These are phyloP conservation scores for Graphilbum sp. DNA, from an alignment of 2,329 filamentous ascomycete species.

Conservation along the genomic window DNA sequence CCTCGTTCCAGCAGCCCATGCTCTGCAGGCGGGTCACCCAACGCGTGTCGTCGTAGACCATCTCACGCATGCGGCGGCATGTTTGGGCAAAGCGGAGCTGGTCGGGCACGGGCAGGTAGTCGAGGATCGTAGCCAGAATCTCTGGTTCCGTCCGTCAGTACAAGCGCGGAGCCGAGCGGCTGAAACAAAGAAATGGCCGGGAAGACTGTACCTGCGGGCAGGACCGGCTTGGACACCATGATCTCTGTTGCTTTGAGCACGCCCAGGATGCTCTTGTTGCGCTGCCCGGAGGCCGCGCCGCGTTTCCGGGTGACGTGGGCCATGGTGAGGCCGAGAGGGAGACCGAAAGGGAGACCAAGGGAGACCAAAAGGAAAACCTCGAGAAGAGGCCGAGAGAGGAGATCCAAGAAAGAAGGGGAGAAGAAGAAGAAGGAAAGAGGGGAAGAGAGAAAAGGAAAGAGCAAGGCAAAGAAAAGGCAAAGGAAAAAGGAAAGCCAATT, in stretches of 20 bases:
- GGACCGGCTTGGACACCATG: constrained; percentile 56
- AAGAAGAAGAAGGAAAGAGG: not conserved
- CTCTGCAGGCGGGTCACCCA: constrained; percentile 77
- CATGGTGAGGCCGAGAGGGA: not conserved
- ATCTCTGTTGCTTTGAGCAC: constrained; percentile 70
- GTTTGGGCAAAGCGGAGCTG: constrained; percentile 72
- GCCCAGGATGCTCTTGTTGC: constrained; percentile 42
- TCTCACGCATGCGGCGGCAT: constrained; percentile 79
- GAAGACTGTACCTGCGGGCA: constrained; percentile 58
- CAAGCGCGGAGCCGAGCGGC: not conserved
- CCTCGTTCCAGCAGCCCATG: constrained; percentile 88
- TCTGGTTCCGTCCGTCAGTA: constrained; percentile 33
- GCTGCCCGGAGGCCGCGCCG: constrained; percentile 18
- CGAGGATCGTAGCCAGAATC: constrained; percentile 73
- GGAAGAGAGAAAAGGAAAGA: not conserved
- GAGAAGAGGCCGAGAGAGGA: not conserved
- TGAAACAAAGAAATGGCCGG: not conserved
- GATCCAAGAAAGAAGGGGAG: not conserved
- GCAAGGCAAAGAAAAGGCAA: not conserved
- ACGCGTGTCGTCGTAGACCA: constrained; percentile 95
- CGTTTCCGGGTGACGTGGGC: constrained; percentile 17
- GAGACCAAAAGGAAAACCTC: not conserved
- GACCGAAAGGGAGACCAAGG: not conserved
- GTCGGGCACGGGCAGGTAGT: constrained; percentile 74
- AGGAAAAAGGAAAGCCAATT: too few relatives aligned